Base-by-base conservation (phyloP, 805 yeast species). In the Myxozyma nipponensis region DNA sequence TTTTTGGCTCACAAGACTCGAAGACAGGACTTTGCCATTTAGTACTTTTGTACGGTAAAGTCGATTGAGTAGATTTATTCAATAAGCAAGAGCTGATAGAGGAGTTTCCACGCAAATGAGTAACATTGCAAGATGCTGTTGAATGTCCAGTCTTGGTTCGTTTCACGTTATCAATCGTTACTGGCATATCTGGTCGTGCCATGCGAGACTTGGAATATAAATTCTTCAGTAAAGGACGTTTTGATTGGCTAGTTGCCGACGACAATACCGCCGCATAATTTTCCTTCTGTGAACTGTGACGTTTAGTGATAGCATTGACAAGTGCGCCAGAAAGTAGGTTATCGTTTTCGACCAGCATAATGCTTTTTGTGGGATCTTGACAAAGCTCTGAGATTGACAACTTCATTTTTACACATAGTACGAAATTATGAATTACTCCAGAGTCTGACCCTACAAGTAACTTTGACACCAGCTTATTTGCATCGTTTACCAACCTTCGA, bases 351-450 rank as follows among this genome's bases (percentile, higher is more conserved):
- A 35, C n/a, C 15, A 17, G 19, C 7, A 17, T 18, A 7, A 56
- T 21, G 2, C 25, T 36, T 26, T 56, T 56, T 13, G 53, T 18
- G 7, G 60, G 58, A 39, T 57, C 61, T 23, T 52, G 58, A 34
- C 57, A 56, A 3, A 57, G 34, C 22, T 56, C 61, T 28, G 37
- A 41, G 17, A 47, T 49, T 3, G 53, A 43, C 9, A 57, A 25
- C 30, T 44, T 44, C 19, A 41, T 44, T 2, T 36, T 28, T 7
- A 28, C 32, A 9, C 13, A 28, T 28, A 28, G 13, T 13, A 28
- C 32, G 13, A 28, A 28, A 13, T 28, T 28, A 13, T 7, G 32
- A 9, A 28, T 13, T 13, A 28, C 13, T 9, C 13, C 13, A 13
- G 13, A 9, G 32, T 28, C 32, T 13, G 38, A 35, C 13, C 32